phyloP scores from a whole-genome alignment of 2,329 filamentous ascomycete species.

The Metarhizium robertsii region DNA sequence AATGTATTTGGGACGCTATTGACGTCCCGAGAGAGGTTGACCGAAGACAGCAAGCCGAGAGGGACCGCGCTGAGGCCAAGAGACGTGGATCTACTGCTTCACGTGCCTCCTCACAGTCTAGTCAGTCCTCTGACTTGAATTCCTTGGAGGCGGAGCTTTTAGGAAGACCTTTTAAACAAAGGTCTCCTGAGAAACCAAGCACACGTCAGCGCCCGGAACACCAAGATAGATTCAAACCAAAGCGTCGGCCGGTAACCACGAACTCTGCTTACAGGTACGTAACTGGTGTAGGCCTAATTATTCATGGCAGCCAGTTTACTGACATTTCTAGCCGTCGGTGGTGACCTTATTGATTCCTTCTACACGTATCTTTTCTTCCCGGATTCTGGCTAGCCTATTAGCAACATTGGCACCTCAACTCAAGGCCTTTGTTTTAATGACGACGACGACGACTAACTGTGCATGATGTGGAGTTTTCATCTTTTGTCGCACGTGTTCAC shows the following conservation, averaged over 20 bases:
- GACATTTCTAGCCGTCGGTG: constrained; percentile 23
- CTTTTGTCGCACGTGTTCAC: not conserved
- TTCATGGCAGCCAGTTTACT: not conserved
- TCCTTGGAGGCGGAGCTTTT: constrained; percentile 29
- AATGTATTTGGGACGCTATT: constrained; percentile 9
- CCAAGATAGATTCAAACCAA: constrained; percentile 13
- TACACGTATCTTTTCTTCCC: not conserved
- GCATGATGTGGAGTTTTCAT: constrained; percentile 1
- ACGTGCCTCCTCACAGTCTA: constrained; percentile 19
- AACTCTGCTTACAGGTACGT: constrained; percentile 30
- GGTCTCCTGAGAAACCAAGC: constrained; percentile 15
- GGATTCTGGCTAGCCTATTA: not conserved
- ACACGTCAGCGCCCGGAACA: constrained; percentile 13
- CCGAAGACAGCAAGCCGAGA: constrained; percentile 1
- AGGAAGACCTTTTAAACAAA: constrained; percentile 22
- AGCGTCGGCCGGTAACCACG: constrained; percentile 23
- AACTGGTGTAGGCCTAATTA: not conserved
- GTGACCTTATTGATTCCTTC: constrained; percentile 10
- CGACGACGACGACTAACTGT: constrained; percentile 6
- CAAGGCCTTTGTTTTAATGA: not conserved
- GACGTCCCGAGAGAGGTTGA: constrained; percentile 7
- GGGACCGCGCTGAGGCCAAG: not conserved
- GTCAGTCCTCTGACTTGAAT: constrained; percentile 26
- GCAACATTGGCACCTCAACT: not conserved
- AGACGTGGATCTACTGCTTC: constrained; percentile 14